A percentile compares a stretch with the other conserved stretches of the same genome.
Conservation (phyloP, 2,329 filamentous ascomycete genomes). For the Aspergillus chevalieri region DNA sequence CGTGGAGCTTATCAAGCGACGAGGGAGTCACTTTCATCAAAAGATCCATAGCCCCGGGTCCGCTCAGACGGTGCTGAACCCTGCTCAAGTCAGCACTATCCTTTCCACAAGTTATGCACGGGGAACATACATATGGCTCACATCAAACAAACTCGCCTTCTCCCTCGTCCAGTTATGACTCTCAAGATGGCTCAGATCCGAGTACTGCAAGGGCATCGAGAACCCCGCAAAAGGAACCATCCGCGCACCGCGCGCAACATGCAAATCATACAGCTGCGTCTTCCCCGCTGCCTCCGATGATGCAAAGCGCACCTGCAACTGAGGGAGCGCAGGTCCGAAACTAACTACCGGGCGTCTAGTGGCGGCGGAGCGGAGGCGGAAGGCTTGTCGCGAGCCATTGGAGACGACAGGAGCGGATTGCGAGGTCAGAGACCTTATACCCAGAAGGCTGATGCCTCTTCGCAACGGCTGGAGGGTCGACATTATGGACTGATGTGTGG, state of each 20-base stretch:
- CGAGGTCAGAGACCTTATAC: constrained; percentile 17
- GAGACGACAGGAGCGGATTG: constrained; percentile 20
- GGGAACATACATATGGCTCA: constrained; percentile 81
- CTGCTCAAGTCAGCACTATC: constrained; percentile 25
- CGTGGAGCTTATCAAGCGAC: constrained; percentile 57
- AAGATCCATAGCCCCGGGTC: constrained; percentile 72
- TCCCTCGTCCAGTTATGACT: constrained; percentile 86
- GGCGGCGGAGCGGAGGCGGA: constrained; percentile 22
- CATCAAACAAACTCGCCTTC: constrained; percentile 88
- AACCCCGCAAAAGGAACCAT: constrained; percentile 96
- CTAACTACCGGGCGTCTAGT: constrained; percentile 10
- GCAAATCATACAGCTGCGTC: constrained; percentile 73
- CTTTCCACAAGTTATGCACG: background rate
- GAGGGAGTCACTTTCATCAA: constrained; percentile 80
- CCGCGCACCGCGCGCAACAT: constrained; percentile 73
- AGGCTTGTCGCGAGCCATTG: constrained; percentile 26
- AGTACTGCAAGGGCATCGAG: constrained; percentile 88
- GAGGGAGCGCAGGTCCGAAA: constrained; percentile 8
- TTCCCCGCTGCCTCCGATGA: constrained; percentile 28
- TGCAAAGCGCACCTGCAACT: constrained; percentile 24
- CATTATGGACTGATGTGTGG: constrained; percentile 12
- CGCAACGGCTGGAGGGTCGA: constrained; percentile 24
- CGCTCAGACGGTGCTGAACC: constrained; percentile 77
- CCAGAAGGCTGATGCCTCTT: constrained; percentile 25
- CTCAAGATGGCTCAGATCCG: constrained; percentile 66